Base-by-base conservation (phyloP, 202 grass and related monocot species). In the Sporobolus alterniflorus region DNA sequence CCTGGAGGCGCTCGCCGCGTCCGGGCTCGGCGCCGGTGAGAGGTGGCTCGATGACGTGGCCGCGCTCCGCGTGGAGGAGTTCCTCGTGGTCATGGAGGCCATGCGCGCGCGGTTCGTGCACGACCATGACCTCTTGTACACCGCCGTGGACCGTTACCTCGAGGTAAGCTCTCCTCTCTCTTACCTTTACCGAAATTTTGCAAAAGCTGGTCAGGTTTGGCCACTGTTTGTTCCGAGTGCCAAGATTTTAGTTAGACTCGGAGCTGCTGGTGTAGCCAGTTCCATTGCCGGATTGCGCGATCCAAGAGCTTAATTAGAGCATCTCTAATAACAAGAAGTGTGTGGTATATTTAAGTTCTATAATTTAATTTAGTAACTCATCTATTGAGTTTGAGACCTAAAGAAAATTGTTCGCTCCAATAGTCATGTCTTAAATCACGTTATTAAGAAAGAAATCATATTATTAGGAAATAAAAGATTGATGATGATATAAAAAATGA, bases 81-180 rank as follows among this genome's bases (percentile, higher is more conserved):
- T 98, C 69, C 61, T 83, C 65, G 71, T 83, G 43, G 56, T 66
- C 21, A 74, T 87, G 12, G 90, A 88, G 73, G 87, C 90, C 74
- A 90, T 99, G 91, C 85, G 83, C n/a, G 81, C 67, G 78, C 85
- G 93, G 14, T 84, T 79, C 41, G 64, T 82, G 56, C 87, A 91
- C 43, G 96, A 99, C 55, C 96, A 99, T 64, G 96, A 99, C 61
- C 82, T 96, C 64, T 74, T 99, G 65, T 99, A 99, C 88, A 85
- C 88, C 40, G 75, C 96, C 29, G 91, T 99, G 0, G 89, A 99
- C 22, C 74, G 89, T 56, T 99, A 99, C 50, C 88, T 99, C 5
- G 74, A 92, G 85, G 96, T 92, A 74, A 65, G 28, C 52, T 26
- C 0, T 13, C n/a, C n/a, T n/a, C n/a, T n/a, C n/a, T n/a, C n/a